These are phyloP conservation scores for Aspergillus neotritici DNA, from an alignment of 2,329 filamentous ascomycete species.

Conservation along the genomic window DNA sequence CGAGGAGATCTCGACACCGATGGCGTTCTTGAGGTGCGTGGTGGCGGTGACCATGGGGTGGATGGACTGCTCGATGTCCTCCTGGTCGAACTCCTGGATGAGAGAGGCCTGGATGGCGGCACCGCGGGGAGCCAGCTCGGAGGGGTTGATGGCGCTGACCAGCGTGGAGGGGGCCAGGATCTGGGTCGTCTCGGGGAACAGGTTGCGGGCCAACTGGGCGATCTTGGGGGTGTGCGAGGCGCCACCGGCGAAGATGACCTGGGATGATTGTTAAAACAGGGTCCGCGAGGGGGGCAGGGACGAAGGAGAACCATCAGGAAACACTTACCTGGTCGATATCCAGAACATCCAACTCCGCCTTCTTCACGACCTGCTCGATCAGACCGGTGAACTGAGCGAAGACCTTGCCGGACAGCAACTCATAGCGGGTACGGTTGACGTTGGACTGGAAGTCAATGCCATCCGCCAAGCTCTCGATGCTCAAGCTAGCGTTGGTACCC, in stretches of 20 bases:
- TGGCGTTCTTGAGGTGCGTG: conserved; percentile 79
- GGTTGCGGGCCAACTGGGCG: conserved; percentile 67
- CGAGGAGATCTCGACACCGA: conserved; percentile 71
- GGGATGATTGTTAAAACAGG: neutral
- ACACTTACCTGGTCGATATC: conserved; percentile 70
- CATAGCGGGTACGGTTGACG: conserved; percentile 89
- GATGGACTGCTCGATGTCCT: conserved; percentile 92
- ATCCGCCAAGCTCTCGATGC: conserved; percentile 82
- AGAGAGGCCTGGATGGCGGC: conserved; percentile 93
- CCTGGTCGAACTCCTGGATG: conserved; percentile 87
- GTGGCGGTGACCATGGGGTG: conserved; percentile 93
- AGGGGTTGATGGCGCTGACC: conserved; percentile 79
- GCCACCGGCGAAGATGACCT: conserved; percentile 84
- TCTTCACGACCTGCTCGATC: conserved; percentile 78
- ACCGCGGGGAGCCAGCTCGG: conserved; percentile 79
- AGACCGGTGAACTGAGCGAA: conserved; percentile 84
- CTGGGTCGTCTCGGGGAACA: conserved; percentile 74
- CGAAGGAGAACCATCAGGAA: neutral
- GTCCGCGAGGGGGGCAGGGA: neutral
- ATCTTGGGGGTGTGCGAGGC: conserved; percentile 92
- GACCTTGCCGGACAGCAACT: conserved; percentile 78
- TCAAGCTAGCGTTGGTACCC: conserved; percentile 82
- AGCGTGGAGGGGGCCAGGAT: conserved; percentile 80
- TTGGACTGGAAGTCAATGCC: conserved; percentile 87
- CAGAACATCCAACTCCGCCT: conserved; percentile 84